Evolutionary conservation across 768 basidiomycete species (phyloP).

Genomic region (Boletus eberwhitei): DNA sequence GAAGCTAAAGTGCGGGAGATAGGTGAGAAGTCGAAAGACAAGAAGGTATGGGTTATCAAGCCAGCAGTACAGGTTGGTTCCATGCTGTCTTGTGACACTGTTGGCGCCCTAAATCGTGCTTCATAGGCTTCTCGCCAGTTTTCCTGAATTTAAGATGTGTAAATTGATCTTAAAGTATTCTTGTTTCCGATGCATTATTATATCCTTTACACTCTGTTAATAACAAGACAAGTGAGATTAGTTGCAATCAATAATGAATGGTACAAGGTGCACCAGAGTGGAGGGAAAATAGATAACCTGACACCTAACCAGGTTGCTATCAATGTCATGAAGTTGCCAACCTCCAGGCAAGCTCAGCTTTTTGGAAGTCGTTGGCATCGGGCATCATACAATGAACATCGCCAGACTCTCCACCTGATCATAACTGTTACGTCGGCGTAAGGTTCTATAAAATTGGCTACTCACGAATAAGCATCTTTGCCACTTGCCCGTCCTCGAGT

Average conservation of each 20-base stretch:
- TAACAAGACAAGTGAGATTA: not conserved
- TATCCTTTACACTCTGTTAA: constrained; percentile 3
- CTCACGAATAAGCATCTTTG: constrained; percentile 70
- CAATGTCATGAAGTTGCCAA: constrained; percentile 31
- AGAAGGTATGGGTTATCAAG: constrained; percentile 73
- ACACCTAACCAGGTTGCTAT: not conserved
- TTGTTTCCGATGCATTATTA: constrained; percentile 5
- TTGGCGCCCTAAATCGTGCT: not conserved
- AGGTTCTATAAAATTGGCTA: constrained; percentile 10
- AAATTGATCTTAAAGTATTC: constrained; percentile 1
- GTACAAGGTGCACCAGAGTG: not conserved
- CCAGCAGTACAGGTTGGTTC: constrained; percentile 10
- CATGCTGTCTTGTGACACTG: not conserved
- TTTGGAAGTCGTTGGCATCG: constrained; percentile 27
- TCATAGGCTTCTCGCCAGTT: constrained; percentile 8
- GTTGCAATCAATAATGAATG: not conserved
- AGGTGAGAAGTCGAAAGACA: constrained; percentile 68
- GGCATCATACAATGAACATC: constrained; percentile 37
- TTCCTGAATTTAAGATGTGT: not conserved
- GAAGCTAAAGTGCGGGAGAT: constrained; percentile 79
- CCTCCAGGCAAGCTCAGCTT: constrained; percentile 34
- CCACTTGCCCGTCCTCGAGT: constrained; percentile 46
- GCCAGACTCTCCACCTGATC: constrained; percentile 44
- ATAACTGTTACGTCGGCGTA: not conserved
- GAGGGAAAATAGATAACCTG: not conserved